Evolutionary conservation across 2,329 filamentous ascomycete species (phyloP), one percentile per base, ranked within the genome.

Genomic region (Pseudocercospora crystallina): DNA sequence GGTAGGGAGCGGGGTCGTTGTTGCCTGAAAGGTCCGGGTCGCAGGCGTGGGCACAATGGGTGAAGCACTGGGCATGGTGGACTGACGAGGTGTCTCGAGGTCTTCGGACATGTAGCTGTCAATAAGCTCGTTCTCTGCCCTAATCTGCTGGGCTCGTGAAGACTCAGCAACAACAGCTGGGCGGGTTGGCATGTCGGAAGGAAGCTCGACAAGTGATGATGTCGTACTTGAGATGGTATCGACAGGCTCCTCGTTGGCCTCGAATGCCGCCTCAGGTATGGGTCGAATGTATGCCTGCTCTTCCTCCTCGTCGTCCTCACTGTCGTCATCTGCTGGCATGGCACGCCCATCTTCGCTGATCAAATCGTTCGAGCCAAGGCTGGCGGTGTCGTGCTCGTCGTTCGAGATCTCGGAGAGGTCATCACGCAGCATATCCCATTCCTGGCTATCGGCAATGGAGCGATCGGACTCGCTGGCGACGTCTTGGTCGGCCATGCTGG

Each of bases 371-470:
- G 63, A 65, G 20, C 54, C 50, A 37, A 68, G 56, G 57, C 61
- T 65, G 14, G 63, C 65, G 3, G 65, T 68, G 33, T 67, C 64
- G 26, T 62, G 58, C 36, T 64, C 65, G 41, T 66, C 63, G 41
- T 48, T 60, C 13, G 63, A 65, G 38, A 64, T 56, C 32, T 68
- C 65, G 13, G 65, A 67, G 17, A 63, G 43, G 38, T 66, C 63
- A 34, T 66, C 64, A n/a, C 40, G 35, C 30, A 68, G 46, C 62
- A 66, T 64, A 55, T 68, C 65, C 49, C 65, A 68, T 39, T 61
- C 52, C 5, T 45, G 39, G 48, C 20, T 26, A 39, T 67, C 63
- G 37, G 60, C 49, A 38, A 62, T 45, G 29, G 60, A 58, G 39
- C 44, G 49, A 29, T 46, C 49, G 9, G 56, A 55, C 33, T 56